Evolutionary conservation across 352 stramenopile genomes (phyloP).

Genomic region (Phytophthora gonapodyides): DNA sequence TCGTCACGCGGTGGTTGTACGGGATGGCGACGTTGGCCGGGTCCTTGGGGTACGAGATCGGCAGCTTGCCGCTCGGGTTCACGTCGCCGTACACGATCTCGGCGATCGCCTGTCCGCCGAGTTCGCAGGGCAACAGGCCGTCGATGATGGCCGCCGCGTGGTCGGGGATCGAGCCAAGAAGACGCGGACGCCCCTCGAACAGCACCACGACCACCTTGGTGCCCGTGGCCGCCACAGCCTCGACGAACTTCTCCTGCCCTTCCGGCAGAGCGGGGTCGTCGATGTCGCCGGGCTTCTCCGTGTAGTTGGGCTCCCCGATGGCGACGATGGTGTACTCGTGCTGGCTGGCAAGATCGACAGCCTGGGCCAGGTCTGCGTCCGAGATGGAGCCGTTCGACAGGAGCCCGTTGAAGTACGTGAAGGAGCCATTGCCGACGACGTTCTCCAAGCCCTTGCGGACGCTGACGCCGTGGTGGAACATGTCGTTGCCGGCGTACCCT

Average conservation of each 20-base stretch:
- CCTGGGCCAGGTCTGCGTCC: constrained; percentile 41
- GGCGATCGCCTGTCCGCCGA: constrained; percentile 78
- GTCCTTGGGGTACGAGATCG: constrained; percentile 82
- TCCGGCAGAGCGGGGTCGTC: constrained; percentile 58
- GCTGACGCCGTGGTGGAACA: constrained; percentile 54
- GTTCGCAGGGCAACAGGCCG: constrained; percentile 70
- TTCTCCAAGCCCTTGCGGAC: constrained; percentile 40
- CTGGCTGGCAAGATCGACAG: constrained; percentile 45
- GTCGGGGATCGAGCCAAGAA: constrained; percentile 61
- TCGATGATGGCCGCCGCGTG: constrained; percentile 72
- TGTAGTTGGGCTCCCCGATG: constrained; percentile 75
- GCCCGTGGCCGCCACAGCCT: constrained; percentile 49
- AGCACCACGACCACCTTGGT: constrained; percentile 81
- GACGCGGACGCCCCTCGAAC: constrained; percentile 70
- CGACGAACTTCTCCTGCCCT: constrained; percentile 73
- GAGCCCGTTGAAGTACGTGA: constrained; percentile 58
- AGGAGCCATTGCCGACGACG: constrained; percentile 28
- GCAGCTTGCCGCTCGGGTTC: constrained; percentile 80
- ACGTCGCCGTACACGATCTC: constrained; percentile 79
- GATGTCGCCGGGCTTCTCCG: constrained; percentile 86
- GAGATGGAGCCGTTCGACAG: constrained; percentile 49
- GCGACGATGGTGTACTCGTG: constrained; percentile 67
- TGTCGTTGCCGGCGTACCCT: constrained; percentile 54
- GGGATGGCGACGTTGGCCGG: constrained; percentile 56
- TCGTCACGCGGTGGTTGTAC: constrained; percentile 71